Conservation (phyloP, 179 eudicot species). For the Gypsophila paniculata region DNA sequence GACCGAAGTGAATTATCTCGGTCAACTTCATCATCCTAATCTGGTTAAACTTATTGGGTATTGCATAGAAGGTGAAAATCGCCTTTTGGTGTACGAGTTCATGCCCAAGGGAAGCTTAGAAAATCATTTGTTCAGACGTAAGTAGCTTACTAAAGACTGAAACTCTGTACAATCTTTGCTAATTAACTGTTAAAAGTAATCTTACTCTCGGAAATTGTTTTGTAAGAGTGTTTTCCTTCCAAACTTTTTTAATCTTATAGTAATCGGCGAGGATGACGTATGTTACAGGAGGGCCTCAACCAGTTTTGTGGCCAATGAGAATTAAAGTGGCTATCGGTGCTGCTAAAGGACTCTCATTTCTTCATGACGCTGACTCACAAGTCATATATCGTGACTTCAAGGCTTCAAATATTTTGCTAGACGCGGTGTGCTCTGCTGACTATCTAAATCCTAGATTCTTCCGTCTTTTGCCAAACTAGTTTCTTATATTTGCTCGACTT, state of each 20-base stretch:
- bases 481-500: constrained; percentile 19
- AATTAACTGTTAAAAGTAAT: no score
- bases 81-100: constrained; percentile 79
- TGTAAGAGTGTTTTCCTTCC: no score
- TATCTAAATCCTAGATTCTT: background rate
- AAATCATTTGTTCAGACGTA: constrained; percentile 85
- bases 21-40: constrained; percentile 63
- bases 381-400: constrained; percentile 88
- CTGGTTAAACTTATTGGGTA: background rate
- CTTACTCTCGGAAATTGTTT: no score
- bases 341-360: constrained; percentile 75
- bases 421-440: constrained; percentile 55
- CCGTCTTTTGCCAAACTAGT: background rate
- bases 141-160: constrained; percentile 13
- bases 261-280: background rate
- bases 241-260: no score
- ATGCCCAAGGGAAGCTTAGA: constrained; percentile 90
- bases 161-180: background rate
- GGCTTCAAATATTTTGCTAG: constrained; percentile 84
- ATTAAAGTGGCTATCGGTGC: constrained; percentile 87
- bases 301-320: constrained; percentile 75
- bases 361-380: constrained; percentile 70
- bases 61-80: constrained; percentile 49
- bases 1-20: constrained; percentile 82
- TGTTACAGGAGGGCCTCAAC: constrained; percentile 70